Evolutionary conservation across 1,284 basidiomycete genomes (phyloP).

Genomic region (Ganoderma resinaceum): DNA sequence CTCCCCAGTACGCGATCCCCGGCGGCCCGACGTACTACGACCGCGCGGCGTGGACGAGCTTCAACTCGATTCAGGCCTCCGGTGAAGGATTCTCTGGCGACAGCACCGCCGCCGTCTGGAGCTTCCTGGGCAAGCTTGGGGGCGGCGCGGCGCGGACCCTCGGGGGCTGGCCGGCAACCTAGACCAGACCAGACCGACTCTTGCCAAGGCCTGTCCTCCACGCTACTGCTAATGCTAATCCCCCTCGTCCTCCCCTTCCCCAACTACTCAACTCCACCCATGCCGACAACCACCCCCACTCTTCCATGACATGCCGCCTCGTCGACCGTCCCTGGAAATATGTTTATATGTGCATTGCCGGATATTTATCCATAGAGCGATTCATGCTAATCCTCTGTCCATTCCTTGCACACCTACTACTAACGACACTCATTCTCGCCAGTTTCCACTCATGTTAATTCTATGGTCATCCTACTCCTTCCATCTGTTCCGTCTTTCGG

Average conservation of each 20-base stretch:
- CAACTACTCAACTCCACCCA: neutral
- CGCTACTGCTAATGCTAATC: neutral
- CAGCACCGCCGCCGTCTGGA: slow-evolving; percentile 62
- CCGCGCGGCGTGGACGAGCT: slow-evolving; percentile 78
- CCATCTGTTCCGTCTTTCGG: neutral
- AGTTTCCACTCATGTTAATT: neutral
- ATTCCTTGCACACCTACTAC: slow-evolving; percentile 28
- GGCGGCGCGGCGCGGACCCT: slow-evolving; percentile 76
- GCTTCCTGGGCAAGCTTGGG: slow-evolving; percentile 65
- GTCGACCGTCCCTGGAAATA: slow-evolving; percentile 15
- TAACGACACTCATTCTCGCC: slow-evolving; percentile 24
- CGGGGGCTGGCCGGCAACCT: slow-evolving; percentile 67
- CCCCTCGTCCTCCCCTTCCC: neutral
- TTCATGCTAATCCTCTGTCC: slow-evolving; percentile 33
- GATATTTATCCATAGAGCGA: slow-evolving; percentile 31
- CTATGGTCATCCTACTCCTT: neutral
- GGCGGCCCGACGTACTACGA: slow-evolving; percentile 79
- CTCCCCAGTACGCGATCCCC: slow-evolving; percentile 63
- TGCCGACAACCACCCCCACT: slow-evolving; percentile 17
- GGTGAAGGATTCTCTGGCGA: slow-evolving; percentile 69
- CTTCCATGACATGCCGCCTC: slow-evolving; percentile 15
- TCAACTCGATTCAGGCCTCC: slow-evolving; percentile 70
- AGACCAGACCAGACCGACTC: slow-evolving; percentile 8
- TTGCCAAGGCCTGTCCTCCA: neutral
- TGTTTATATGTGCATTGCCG: slow-evolving; percentile 27